Conservation (phyloP, 2,329 filamentous ascomycete genomes). For the Ceratocystis cubensis region DNA sequence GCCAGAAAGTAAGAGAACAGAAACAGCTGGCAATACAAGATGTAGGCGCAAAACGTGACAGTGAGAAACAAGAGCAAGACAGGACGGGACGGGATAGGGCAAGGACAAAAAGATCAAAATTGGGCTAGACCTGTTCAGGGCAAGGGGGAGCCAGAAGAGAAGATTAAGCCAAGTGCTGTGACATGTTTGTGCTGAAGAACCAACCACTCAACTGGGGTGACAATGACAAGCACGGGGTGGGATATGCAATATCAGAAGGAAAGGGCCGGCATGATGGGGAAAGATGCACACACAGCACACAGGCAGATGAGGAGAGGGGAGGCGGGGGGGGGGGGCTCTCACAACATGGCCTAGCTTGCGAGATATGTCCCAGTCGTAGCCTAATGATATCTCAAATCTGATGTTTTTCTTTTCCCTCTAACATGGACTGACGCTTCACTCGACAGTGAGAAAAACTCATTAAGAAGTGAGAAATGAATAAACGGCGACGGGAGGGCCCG, state of each 20-base stretch:
- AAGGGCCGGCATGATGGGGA: neutral
- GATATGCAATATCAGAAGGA: neutral
- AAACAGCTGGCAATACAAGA: no score
- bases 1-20: no score
- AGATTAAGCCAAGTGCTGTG: neutral
- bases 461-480: neutral
- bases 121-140: no score
- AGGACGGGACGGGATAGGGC: no score
- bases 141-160: no score
- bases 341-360: neutral
- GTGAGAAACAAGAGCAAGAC: no score
- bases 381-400: no score
- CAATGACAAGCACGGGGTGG: neutral
- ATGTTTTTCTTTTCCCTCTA: neutral
- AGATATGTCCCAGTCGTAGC: neutral
- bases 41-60: no score
- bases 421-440: neutral
- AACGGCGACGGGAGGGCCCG: neutral
- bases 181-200: slow-evolving; percentile 1
- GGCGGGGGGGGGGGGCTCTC: neutral
- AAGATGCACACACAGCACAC: neutral
- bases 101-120: neutral
- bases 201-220: no score
- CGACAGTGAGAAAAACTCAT: neutral
- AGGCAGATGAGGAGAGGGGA: neutral